Evolutionary conservation across 345 rosid species (phyloP), one percentile per base, ranked within the genome.

Genomic region (Salix brachista): DNA sequence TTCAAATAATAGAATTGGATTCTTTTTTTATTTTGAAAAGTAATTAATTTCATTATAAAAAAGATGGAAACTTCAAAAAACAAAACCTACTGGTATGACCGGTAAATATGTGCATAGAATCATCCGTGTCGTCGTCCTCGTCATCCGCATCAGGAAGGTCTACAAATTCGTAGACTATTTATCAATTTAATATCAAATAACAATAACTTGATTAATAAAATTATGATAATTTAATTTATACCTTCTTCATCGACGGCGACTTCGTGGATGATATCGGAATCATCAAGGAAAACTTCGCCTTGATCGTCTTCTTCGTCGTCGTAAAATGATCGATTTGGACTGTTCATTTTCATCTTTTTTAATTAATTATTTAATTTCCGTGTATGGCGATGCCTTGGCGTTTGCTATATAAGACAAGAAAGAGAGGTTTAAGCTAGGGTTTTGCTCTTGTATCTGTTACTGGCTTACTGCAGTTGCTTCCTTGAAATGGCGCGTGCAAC

Each of bases 101-200:
- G 0, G 97, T 90, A 85, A 95, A 95, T 58, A 87, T 89, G 83
- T 93, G 99, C 83, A 90, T 25, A 3, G 99, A 93, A 80, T 93
- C 99, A 84, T 94, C 98, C 48, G 80, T 77, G 66, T 88, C 94
- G 41, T 90, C 91, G 3, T 88, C 89, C 2, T 87, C 28, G 32
- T 64, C 90, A 4, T 87, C 94, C 1, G 79, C 97, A 30, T 93
- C 94, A 26, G 97, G 99, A 84, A 93, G 94, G 80, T 92, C 98
- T 93, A 82, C 67, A 78, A 58, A 23, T 58, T 58, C 25, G 64
- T 58, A 12, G 4, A 23, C 10, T 23, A n/a, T 58, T n/a, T 58
- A 23, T 58, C 28, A 58, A 58, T 58, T n/a, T n/a, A 58, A 23
- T 58, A n/a, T n/a, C 5, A 58, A 58, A 58, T 4, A 25, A 58